Base-by-base conservation (phyloP, 495 filamentous ascomycete species). In the Niebla homalea region DNA sequence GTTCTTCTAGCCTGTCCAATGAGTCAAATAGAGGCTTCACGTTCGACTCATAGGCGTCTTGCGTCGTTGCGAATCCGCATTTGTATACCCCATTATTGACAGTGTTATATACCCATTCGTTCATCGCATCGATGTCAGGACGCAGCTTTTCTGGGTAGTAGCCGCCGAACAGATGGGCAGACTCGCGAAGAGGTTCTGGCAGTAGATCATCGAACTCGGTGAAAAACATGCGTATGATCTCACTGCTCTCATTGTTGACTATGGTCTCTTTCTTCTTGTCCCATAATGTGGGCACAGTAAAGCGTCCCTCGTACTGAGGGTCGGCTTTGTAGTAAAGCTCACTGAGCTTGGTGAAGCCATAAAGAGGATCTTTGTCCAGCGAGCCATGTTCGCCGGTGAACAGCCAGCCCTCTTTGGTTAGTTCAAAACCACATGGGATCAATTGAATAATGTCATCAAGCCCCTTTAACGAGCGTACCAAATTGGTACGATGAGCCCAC, bases 231-330 rank as follows among this genome's bases (percentile, higher is more conserved):
- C 84, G 65, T 49, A 92, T 79, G 55, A 94, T 87, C 71, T 93
- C 87, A 52, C 76, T 77, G 57, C 81, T 86, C 72, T 93, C 87
- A 54, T 94, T 93, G 64, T 75, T 89, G 50, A 90, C 87, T 52
- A 90, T 84, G 21, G 74, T 79, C 51, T 79, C 71, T 42, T 65
- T 65, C 66, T 83, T 79, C 60, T 73, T 85, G 63, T 94, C 87
- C 70, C 80, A 92, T 21, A 94, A 69, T 23, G 78, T 74, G 2
- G 87, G 87, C 6, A 94, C 85, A 1, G 87, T 92, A 62, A 81
- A 92, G 21, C 85, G 70, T 2, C 83, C 85, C 39, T 73, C 66
- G 59, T 90, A 94, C 29, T 75, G 65, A 0, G 78, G 74, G 57
- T 88, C 72, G 6, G 78, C 77, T 23, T 74, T 67, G 55, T 83